Percentiles rank a stretch among this genome's conserved stretches.
Evolutionary conservation across 306 rosid species (phyloP).

Genomic region (Acmispon strigosus): DNA sequence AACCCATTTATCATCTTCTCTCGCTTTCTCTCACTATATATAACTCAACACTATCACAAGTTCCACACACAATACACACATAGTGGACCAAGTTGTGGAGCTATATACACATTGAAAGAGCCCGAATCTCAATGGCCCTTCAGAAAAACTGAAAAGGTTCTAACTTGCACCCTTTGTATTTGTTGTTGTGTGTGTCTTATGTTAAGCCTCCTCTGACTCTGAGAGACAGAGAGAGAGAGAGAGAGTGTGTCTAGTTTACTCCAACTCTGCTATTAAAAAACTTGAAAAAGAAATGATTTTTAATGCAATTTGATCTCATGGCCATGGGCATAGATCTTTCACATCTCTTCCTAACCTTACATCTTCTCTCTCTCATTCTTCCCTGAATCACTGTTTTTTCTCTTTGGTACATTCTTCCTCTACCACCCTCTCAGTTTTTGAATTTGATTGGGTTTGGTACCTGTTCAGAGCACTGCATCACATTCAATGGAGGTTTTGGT

Average conservation of each 20-base stretch:
- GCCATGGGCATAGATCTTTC: conserved; percentile 33
- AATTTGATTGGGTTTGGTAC: neutral
- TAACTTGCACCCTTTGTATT: conserved; percentile 17
- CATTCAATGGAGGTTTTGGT: conserved; percentile 25
- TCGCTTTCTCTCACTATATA: neutral
- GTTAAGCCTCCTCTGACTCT: conserved; percentile 8
- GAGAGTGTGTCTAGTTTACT: conserved; percentile 14
- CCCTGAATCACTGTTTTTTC: neutral
- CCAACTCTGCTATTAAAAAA: neutral
- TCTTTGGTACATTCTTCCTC: neutral
- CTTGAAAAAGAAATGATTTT: conserved; percentile 8
- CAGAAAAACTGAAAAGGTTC: conserved; percentile 15
- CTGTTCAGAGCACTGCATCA: neutral
- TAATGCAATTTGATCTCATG: conserved; percentile 38
- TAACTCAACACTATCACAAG: neutral
- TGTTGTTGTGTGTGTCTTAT: neutral
- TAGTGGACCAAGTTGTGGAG: conserved; percentile 13
- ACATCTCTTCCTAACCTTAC: conserved; percentile 30
- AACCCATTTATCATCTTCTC: neutral
- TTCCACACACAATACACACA: conserved; percentile 12
- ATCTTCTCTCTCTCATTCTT: conserved; percentile 10
- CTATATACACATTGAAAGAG: neutral
- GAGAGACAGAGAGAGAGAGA: neutral
- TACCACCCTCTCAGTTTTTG: neutral
- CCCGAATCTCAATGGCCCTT: conserved; percentile 54